Conservation (phyloP, 2,329 filamentous ascomycete species). For the Teratosphaeria pseudoeucalypti region DNA sequence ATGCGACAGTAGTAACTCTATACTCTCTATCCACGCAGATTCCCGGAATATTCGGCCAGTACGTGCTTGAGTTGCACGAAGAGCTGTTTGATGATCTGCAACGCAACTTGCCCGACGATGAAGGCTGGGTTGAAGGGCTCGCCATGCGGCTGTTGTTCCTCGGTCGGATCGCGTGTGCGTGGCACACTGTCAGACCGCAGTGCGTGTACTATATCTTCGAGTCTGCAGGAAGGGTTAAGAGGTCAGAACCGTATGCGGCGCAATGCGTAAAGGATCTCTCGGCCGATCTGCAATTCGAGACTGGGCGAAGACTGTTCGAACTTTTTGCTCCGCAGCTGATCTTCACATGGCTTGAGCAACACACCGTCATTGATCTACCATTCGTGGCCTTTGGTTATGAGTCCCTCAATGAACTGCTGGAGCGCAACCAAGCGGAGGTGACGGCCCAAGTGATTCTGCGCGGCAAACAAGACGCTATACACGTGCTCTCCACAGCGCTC, state of each 20-base stretch:
- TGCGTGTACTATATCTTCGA: slow-evolving; percentile 94
- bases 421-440: slow-evolving; percentile 63
- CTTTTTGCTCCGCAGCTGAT: slow-evolving; percentile 83
- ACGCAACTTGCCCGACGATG: slow-evolving; percentile 63
- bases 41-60: slow-evolving; percentile 67
- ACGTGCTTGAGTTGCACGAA: slow-evolving; percentile 73
- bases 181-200: slow-evolving; percentile 75
- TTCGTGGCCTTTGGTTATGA: slow-evolving; percentile 75
- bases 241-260: slow-evolving; percentile 56
- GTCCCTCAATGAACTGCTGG: slow-evolving; percentile 57
- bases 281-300: slow-evolving; percentile 50
- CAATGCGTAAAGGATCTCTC: slow-evolving; percentile 61
- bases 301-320: slow-evolving; percentile 61
- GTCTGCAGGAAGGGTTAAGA: slow-evolving; percentile 61
- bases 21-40: slow-evolving; percentile 62
- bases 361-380: slow-evolving; percentile 61
- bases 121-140: slow-evolving; percentile 67
- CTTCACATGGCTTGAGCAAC: slow-evolving; percentile 73
- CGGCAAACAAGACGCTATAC: slow-evolving; percentile 53
- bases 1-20: slow-evolving; percentile 60
- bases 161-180: slow-evolving; percentile 65
- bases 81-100: slow-evolving; percentile 75
- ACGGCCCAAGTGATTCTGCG: slow-evolving; percentile 76
- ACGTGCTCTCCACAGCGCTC: slow-evolving; percentile 50
- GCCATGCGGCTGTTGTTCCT: slow-evolving; percentile 70